Conservation (phyloP, 768 basidiomycete species). For the Termitomyces sp. region DNA sequence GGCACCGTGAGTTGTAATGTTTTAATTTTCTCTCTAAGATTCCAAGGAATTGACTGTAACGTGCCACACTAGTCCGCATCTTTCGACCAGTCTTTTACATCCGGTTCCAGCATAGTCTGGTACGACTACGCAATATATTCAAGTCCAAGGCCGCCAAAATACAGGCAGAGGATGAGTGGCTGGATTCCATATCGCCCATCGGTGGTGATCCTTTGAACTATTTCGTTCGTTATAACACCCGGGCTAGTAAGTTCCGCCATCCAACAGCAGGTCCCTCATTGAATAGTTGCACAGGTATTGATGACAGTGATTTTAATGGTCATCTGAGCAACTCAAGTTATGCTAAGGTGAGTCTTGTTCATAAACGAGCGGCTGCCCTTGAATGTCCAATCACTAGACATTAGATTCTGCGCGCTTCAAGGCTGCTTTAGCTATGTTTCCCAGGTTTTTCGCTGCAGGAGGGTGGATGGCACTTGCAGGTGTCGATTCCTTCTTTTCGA, state of each 20-base stretch:
- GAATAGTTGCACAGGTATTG: constrained; percentile 38
- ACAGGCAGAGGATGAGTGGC: constrained; percentile 36
- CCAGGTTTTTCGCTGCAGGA: constrained; percentile 50
- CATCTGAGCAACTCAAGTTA: constrained; percentile 84
- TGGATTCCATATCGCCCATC: constrained; percentile 44
- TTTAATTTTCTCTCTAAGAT: background rate
- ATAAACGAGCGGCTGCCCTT: background rate
- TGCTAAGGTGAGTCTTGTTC: constrained; percentile 47
- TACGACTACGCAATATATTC: constrained; percentile 34
- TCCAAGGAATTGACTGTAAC: background rate
- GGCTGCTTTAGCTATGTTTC: constrained; percentile 44
- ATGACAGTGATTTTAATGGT: constrained; percentile 69
- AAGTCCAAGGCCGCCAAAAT: constrained; percentile 25
- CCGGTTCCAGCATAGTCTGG: constrained; percentile 25
- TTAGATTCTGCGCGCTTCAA: constrained; percentile 47
- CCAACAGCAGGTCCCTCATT: background rate
- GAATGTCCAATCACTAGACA: constrained; percentile 19
- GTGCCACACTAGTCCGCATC: constrained; percentile 39
- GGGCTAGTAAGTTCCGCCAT: constrained; percentile 52
- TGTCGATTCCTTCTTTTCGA: constrained; percentile 28
- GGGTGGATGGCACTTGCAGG: constrained; percentile 60
- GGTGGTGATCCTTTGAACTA: constrained; percentile 53
- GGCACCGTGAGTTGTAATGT: constrained; percentile 53
- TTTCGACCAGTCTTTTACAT: constrained; percentile 41
- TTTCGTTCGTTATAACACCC: constrained; percentile 34